Evolutionary conservation across 2,329 filamentous ascomycete species (phyloP).

Genomic region (Helminthosporium solani): DNA sequence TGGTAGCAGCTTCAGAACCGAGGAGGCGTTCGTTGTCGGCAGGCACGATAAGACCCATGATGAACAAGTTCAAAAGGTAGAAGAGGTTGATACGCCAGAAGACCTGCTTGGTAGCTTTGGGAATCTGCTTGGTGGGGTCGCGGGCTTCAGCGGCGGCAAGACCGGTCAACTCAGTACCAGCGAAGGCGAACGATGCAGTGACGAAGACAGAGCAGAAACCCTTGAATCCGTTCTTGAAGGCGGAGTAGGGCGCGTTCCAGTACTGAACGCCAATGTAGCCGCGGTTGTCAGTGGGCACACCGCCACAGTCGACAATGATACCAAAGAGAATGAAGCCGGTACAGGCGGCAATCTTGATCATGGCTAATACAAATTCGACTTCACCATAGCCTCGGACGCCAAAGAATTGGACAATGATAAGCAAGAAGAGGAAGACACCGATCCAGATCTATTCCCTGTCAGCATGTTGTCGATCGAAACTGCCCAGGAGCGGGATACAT

Average conservation of each 20-base stretch:
- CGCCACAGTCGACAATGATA: constrained; percentile 60
- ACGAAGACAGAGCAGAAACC: constrained; percentile 64
- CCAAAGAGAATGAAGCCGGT: constrained; percentile 66
- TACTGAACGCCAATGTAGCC: constrained; percentile 62
- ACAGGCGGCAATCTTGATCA: constrained; percentile 60
- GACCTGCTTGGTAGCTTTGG: constrained; percentile 45
- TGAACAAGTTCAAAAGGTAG: constrained; percentile 44
- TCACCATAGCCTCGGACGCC: constrained; percentile 39
- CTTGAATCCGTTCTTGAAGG: constrained; percentile 59
- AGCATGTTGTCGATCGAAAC: constrained; percentile 6
- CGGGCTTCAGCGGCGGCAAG: constrained; percentile 58
- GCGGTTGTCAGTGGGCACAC: constrained; percentile 55
- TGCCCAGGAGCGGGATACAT: neutral
- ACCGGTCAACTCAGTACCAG: constrained; percentile 62
- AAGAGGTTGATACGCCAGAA: constrained; percentile 48
- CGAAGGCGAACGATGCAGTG: constrained; percentile 62
- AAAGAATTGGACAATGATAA: constrained; percentile 33
- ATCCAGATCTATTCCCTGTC: constrained; percentile 27
- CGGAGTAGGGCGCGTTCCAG: constrained; percentile 56
- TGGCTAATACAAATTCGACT: constrained; percentile 58
- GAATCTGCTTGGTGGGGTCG: constrained; percentile 51
- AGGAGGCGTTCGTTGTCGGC: constrained; percentile 33
- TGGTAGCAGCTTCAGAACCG: constrained; percentile 32
- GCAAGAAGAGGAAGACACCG: constrained; percentile 28
- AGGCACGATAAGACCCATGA: constrained; percentile 44